These are phyloP conservation scores for Austroboletus sp. DNA, from an alignment of 1,284 basidiomycete species.

Conservation along the genomic window DNA sequence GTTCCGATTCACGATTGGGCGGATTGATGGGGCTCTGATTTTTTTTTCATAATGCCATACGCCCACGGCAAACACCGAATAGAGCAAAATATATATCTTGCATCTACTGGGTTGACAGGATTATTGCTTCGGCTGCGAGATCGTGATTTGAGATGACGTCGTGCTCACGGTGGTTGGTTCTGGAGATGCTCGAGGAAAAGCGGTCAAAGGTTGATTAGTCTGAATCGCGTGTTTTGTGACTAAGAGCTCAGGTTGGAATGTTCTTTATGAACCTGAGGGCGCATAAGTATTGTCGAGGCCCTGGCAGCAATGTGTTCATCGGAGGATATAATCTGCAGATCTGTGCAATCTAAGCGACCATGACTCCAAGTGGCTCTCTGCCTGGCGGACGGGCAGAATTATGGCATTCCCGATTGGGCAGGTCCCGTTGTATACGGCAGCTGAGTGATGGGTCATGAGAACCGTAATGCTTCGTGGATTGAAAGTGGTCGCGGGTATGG, in stretches of 20 bases:
- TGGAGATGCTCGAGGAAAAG: neutral
- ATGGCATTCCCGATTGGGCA: conserved; percentile 13
- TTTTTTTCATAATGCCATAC: conserved; percentile 4
- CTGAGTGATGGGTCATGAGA: conserved; percentile 10
- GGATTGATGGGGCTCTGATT: neutral
- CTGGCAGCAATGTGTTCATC: conserved; percentile 1
- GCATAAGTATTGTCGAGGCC: neutral
- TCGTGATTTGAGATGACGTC: neutral
- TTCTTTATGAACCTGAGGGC: neutral
- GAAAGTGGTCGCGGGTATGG: conserved; percentile 3
- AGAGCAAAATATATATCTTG: neutral
- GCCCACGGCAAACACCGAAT: conserved; percentile 9
- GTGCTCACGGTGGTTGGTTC: too few species aligned
- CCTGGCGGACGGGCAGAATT: conserved; percentile 2
- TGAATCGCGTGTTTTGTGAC: too few species aligned
- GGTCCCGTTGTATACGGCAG: conserved; percentile 4
- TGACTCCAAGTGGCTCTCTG: conserved; percentile 1
- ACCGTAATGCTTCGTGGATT: conserved; percentile 13
- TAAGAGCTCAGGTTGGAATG: neutral
- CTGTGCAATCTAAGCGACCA: conserved; percentile 16
- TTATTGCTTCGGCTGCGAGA: conserved; percentile 1
- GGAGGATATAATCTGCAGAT: conserved; percentile 11
- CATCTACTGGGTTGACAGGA: neutral
- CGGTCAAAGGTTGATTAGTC: neutral
- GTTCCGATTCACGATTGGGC: too few species aligned